Conservation (phyloP, 2,329 filamentous ascomycete species). For the Colletotrichum camelliae region DNA sequence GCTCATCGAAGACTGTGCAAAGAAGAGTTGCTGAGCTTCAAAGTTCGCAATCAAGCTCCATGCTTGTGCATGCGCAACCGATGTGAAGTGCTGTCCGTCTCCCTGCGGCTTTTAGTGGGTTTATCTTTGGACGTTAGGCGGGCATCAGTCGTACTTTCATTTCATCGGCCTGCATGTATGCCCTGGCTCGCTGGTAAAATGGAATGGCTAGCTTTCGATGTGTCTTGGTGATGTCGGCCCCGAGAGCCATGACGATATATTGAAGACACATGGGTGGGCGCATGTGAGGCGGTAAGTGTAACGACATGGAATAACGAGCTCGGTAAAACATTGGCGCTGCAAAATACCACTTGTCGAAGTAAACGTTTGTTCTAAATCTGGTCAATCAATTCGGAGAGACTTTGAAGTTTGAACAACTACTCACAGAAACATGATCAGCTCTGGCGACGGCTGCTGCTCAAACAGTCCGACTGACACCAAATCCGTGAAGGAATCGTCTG, state of each 20-base stretch:
- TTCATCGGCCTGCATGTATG: slow-evolving; percentile 25
- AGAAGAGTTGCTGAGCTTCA: slow-evolving; percentile 73
- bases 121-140: neutral
- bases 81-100: slow-evolving; percentile 45
- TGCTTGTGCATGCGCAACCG: slow-evolving; percentile 64
- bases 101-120: neutral
- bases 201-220: slow-evolving; percentile 18
- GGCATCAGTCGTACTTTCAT: neutral
- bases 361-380: slow-evolving; percentile 10
- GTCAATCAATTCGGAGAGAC: neutral
- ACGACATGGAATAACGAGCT: slow-evolving; percentile 10
- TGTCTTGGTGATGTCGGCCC: slow-evolving; percentile 9
- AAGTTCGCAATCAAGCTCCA: slow-evolving; percentile 67
- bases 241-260: slow-evolving; percentile 25
- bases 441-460: slow-evolving; percentile 31
- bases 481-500: slow-evolving; percentile 12
- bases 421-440: slow-evolving; percentile 32
- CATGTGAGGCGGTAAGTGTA: slow-evolving; percentile 23
- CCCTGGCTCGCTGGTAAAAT: slow-evolving; percentile 25
- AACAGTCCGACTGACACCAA: slow-evolving; percentile 31
- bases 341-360: slow-evolving; percentile 24
- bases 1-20: slow-evolving; percentile 71
- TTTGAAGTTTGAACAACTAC: neutral
- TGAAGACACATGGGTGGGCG: slow-evolving; percentile 27
- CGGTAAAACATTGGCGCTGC: slow-evolving; percentile 24